Percentiles rank a stretch among this genome's conserved stretches.
phyloP scores from a whole-genome alignment of 1,284 basidiomycete genomes.

The Cerrena zonata region DNA sequence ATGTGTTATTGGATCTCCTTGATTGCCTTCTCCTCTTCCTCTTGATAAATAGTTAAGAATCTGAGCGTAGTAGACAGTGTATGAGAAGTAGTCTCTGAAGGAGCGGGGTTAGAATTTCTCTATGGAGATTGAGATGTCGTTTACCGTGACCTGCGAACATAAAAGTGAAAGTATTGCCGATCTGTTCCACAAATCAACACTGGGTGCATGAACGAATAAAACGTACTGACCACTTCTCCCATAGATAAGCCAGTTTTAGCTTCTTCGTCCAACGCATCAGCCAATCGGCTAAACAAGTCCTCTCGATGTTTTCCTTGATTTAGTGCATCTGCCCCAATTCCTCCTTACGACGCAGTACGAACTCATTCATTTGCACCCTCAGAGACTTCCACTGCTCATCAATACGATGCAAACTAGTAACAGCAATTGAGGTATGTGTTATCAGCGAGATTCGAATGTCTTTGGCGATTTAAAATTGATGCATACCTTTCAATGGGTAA shows the following conservation, averaged over 20 bases:
- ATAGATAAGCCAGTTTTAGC: slow-evolving; percentile 10
- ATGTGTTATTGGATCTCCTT: slow-evolving; percentile 24
- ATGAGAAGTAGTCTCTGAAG: slow-evolving; percentile 32
- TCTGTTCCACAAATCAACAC: slow-evolving; percentile 2
- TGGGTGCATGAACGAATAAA: neutral
- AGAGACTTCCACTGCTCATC: slow-evolving; percentile 1
- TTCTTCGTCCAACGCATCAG: slow-evolving; percentile 12
- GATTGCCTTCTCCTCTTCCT: slow-evolving; percentile 32
- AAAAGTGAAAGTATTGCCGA: slow-evolving; percentile 14
- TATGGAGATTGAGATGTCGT: no score
- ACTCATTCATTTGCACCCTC: slow-evolving; percentile 2
- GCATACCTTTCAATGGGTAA: slow-evolving; percentile 10
- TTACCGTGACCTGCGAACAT: slow-evolving; percentile 15
- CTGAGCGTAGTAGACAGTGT: slow-evolving; percentile 31
- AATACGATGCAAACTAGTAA: slow-evolving; percentile 5
- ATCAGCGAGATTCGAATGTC: no score
- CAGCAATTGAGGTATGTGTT: neutral
- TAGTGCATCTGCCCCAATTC: neutral
- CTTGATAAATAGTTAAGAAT: slow-evolving; percentile 33
- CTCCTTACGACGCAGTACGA: neutral
- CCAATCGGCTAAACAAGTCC: slow-evolving; percentile 13
- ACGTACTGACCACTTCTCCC: slow-evolving; percentile 13
- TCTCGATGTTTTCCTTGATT: neutral
- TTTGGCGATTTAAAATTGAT: neutral
- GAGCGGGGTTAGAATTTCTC: neutral